Percentiles rank a stretch among this genome's conserved stretches.
These are phyloP conservation scores for Phellopilus nigrolimitatus DNA, from an alignment of 1,284 basidiomycete genomes.

Conservation along the genomic window DNA sequence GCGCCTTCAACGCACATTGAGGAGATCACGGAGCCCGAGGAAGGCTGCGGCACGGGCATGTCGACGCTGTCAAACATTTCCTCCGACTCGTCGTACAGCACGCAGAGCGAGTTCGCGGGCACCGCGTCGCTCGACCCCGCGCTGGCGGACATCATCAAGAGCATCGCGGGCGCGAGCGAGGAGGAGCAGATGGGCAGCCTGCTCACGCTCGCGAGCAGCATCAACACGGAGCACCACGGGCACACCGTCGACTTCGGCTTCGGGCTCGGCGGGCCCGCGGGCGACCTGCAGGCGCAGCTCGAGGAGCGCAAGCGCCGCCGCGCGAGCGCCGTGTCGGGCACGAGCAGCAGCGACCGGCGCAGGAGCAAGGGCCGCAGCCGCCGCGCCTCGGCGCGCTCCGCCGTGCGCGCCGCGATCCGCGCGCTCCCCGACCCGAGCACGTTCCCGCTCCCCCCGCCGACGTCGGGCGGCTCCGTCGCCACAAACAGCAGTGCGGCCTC, in stretches of 20 bases:
- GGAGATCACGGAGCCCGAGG: background rate
- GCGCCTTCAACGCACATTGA: background rate
- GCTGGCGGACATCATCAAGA: slow-evolving; percentile 15
- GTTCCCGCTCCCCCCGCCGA: slow-evolving; percentile 12
- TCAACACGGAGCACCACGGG: slow-evolving; percentile 17
- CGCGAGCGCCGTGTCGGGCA: background rate
- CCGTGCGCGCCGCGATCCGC: slow-evolving; percentile 8
- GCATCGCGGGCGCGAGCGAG: slow-evolving; percentile 13
- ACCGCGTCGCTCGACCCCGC: slow-evolving; percentile 1
- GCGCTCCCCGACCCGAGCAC: slow-evolving; percentile 17
- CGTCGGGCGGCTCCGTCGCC: slow-evolving; percentile 2
- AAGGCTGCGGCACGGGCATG: background rate
- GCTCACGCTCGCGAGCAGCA: slow-evolving; percentile 16
- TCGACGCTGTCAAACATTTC: too few relatives aligned
- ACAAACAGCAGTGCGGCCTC: background rate
- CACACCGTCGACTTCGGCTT: slow-evolving; percentile 4
- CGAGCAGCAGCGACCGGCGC: too few relatives aligned
- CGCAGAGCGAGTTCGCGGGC: background rate
- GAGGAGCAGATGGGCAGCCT: slow-evolving; percentile 15
- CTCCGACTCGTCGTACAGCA: background rate
- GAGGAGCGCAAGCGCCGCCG: slow-evolving; percentile 12
- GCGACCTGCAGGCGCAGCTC: background rate
- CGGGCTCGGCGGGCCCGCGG: slow-evolving; percentile 2
- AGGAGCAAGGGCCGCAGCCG: too few relatives aligned
- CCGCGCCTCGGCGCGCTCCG: background rate